Percentiles rank a stretch among this genome's conserved stretches.
Conservation (phyloP, 225 moss, liverwort and hornwort genomes). For the Bryoerythrophyllum caledonicum region DNA sequence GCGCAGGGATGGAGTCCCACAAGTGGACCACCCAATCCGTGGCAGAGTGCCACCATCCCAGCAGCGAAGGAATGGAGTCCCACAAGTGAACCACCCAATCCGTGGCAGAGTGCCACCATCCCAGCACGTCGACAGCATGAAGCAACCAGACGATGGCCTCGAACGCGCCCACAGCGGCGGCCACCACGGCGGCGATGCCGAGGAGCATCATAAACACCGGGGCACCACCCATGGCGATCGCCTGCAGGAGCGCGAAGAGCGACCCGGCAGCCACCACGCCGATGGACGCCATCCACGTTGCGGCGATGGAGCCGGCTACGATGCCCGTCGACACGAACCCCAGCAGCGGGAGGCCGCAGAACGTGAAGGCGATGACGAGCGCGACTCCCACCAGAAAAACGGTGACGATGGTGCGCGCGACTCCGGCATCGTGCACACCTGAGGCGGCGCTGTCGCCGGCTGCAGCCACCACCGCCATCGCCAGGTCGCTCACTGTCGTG, state of each 20-base stretch:
- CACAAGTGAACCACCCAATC: neutral
- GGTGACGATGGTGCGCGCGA: neutral
- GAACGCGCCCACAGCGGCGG: slow-evolving; percentile 19
- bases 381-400: neutral
- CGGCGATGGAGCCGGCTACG: neutral
- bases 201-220: neutral
- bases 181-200: neutral
- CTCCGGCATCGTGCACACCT: neutral
- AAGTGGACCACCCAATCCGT: neutral
- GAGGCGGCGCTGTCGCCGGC: neutral
- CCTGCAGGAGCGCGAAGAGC: slow-evolving; percentile 17
- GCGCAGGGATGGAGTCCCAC: slow-evolving; percentile 7
- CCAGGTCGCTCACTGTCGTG: neutral
- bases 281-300: slow-evolving; percentile 19
- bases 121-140: neutral
- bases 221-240: slow-evolving; percentile 17
- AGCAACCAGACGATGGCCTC: slow-evolving; percentile 4
- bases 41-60: neutral
- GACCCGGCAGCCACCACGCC: slow-evolving; percentile 27
- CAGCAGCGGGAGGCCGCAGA: neutral
- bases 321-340: neutral
- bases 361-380: neutral
- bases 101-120: neutral
- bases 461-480: neutral
- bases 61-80: too few relatives aligned